Evolutionary conservation across 495 filamentous ascomycete genomes (phyloP), one percentile per base, ranked within the genome.

Genomic region (Neurospora terricola): DNA sequence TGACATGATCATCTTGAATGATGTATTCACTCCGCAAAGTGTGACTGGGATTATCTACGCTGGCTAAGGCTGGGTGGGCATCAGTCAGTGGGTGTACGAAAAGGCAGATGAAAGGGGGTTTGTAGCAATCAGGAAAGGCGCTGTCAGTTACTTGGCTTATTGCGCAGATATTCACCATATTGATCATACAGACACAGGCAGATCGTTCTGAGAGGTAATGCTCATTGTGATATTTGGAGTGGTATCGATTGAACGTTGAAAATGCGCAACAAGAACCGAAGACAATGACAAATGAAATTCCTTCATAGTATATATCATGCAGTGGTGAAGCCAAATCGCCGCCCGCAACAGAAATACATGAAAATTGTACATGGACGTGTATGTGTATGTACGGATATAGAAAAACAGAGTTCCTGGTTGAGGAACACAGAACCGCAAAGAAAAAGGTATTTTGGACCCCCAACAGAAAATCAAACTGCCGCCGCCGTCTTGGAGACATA

Each of bases 161-260:
- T 34, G 21, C 21, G 48, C 21, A 59, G 21, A 59, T 59, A 59
- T 59, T 27, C 21, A 14, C 48, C 48, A 59, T 27, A 14, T 27
- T 59, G 11, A 30, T 27, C 23, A 59, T 70, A n/a, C 54, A 38
- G 21, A 39, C 10, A 74, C 23, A 59, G 39, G 48, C 42, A 72
- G 21, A 36, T n/a, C 39, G 30, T 66, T 34, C 14, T 9, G 14
- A 9, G 27, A 66, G 23, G 54, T 66, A 66, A 66, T 66, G 27
- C 54, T 34, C 54, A 66, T 66, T 34, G 54, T 66, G 54, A 18
- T 66, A 36, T 66, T 66, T 38, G 43, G 37, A 71, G 42, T 76
- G 73, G 73, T 76, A 76, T 76, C 75, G 75, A 73, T 76, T 73
- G 54, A 43, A 74, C 54, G 14, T 66, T 66, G 12, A 34, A 36